phyloP scores from a whole-genome alignment of 2,329 filamentous ascomycete species.

The Fusarium haematococcum region DNA sequence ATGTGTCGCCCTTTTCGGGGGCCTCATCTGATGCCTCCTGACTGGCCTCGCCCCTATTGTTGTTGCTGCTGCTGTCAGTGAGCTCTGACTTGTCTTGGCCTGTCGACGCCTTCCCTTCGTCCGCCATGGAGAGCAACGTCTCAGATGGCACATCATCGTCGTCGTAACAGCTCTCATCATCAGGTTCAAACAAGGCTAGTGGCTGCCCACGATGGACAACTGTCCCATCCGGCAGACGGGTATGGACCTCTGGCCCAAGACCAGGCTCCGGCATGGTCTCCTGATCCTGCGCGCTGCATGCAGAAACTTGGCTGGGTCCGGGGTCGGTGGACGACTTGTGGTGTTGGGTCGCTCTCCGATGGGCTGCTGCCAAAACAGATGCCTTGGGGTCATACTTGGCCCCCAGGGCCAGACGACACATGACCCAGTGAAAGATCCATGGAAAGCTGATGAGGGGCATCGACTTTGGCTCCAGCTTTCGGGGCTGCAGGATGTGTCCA shows the following conservation, averaged over 20 bases:
- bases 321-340: neutral
- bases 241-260: conserved; percentile 16
- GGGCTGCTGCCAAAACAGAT: conserved; percentile 25
- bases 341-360: conserved; percentile 1
- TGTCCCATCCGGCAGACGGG: conserved; percentile 33
- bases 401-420: conserved; percentile 49
- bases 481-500: conserved; percentile 42
- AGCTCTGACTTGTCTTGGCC: neutral
- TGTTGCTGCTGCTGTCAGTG: neutral
- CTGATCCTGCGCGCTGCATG: conserved; percentile 1
- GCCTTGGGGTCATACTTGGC: conserved; percentile 39
- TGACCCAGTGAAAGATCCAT: conserved; percentile 83
- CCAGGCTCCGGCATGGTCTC: neutral
- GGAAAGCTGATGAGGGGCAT: conserved; percentile 94
- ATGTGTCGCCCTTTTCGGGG: neutral
- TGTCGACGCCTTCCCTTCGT: neutral
- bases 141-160: neutral
- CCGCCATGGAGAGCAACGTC: neutral
- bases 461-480: conserved; percentile 50
- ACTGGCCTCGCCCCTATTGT: neutral
- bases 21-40: neutral
- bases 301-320: neutral
- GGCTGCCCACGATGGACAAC: conserved; percentile 35
- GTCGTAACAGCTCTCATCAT: conserved; percentile 2
- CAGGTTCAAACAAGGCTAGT: conserved; percentile 26